Conservation (phyloP, 805 yeast genomes). For the Starmera amethionina region DNA sequence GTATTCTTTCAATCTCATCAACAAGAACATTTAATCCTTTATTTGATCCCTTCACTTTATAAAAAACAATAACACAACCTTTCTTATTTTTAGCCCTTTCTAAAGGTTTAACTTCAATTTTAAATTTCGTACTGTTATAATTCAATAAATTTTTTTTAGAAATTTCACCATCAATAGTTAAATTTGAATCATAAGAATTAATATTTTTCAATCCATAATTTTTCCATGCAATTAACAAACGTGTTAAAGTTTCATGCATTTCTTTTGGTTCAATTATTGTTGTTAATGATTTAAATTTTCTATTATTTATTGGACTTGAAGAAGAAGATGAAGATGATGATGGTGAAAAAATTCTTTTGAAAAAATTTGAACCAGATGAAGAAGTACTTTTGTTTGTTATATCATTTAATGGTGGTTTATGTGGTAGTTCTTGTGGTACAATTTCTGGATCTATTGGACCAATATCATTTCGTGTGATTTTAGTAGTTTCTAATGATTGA, state of each 20-base stretch:
- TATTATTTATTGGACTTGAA: background rate
- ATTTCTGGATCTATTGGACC: too few species aligned
- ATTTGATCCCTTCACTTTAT: conserved; percentile 54
- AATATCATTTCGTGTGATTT: conserved; percentile 1
- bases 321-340: conserved; percentile 9
- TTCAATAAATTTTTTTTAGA: conserved; percentile 53
- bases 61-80: conserved; percentile 46
- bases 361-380: conserved; percentile 15
- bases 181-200: conserved; percentile 30
- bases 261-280: conserved; percentile 33
- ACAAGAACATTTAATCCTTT: conserved; percentile 52
- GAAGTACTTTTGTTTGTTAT: conserved; percentile 12
- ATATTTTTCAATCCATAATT: conserved; percentile 58
- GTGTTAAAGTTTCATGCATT: conserved; percentile 53
- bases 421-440: too few species aligned
- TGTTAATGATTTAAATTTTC: conserved; percentile 15
- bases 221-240: conserved; percentile 58
- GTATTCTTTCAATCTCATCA: conserved; percentile 53
- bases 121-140: conserved; percentile 54
- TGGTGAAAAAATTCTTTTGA: conserved; percentile 21
- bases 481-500: conserved; percentile 9
- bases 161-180: conserved; percentile 49
- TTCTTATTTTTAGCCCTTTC: conserved; percentile 24
- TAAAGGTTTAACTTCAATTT: conserved; percentile 35
- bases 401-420: conserved; percentile 9